These are phyloP conservation scores for Eucalyptus regnans DNA, from an alignment of 345 rosid species.

Conservation along the genomic window DNA sequence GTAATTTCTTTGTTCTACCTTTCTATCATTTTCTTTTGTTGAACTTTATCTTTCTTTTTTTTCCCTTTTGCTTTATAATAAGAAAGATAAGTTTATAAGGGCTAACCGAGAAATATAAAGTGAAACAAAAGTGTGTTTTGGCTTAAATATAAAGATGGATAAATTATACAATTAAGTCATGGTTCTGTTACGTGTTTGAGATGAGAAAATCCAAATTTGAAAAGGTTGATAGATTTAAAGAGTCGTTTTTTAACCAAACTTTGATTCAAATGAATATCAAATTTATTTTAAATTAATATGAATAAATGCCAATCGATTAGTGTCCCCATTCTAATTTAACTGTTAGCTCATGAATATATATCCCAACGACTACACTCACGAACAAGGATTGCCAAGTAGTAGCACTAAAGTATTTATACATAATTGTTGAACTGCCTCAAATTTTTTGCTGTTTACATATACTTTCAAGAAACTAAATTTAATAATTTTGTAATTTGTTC, in stretches of 20 bases:
- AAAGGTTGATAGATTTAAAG: too few species aligned
- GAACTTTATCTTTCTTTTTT: fast-evolving
- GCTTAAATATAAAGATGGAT: not conserved
- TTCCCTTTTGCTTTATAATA: not conserved
- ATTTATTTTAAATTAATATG: too few species aligned
- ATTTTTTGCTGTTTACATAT: not conserved
- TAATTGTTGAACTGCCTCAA: too few species aligned
- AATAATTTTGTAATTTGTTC: not conserved
- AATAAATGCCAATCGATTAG: too few species aligned
- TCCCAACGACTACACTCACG: too few species aligned
- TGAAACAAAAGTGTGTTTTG: not conserved
- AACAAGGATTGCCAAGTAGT: too few species aligned
- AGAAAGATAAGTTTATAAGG: too few species aligned
- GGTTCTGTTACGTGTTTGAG: fast-evolving
- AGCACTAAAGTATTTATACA: not conserved
- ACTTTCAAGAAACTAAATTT: not conserved
- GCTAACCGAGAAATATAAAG: not conserved
- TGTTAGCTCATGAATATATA: not conserved
- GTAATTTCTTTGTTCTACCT: not conserved
- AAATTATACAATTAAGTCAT: fast-evolving
- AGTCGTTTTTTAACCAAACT: not conserved
- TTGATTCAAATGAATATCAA: not conserved
- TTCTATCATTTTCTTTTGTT: fast-evolving
- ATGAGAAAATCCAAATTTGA: fast-evolving
- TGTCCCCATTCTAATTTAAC: too few species aligned